Evolutionary conservation across 345 rosid species (phyloP), one percentile per base, ranked within the genome.

Genomic region (Eucalyptus microcorys): DNA sequence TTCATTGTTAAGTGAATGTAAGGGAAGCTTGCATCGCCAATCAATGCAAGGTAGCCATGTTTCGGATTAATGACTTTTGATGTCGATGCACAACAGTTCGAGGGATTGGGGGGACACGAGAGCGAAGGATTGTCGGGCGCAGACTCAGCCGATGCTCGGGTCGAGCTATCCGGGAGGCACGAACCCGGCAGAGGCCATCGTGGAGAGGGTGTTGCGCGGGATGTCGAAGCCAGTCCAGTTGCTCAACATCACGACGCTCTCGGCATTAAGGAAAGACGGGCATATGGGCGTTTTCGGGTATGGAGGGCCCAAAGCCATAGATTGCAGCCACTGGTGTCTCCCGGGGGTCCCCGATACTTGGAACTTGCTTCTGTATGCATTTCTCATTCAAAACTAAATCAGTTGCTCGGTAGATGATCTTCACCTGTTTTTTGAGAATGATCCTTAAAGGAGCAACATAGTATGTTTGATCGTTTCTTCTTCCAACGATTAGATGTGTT

Each of bases 301-400:
- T 1, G 93, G 95, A 14, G 92, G 91, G 17, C 91, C 49, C 87
- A 88, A 59, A 4, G 92, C 53, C 86, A 76, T 45, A 22, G 95
- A 95, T 50, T 95, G 96, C 88, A 95, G 91, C 88, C 95, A 93
- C 43, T 94, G 96, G 96, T 95, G 96, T 64, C 94, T 95, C 40
- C 91, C 96, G 32, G 96, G 94, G 59, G 94, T 94, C 37, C 96
- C 95, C 55, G 96, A 93, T 86, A 88, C 92, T 37, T 92, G 96
- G 96, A 94, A 93, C 90, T 87, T 89, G 71, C 92, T 94, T 49
- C 76, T 94, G 2, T 92, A 91, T 48, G 89, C 93, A 40, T 9
- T 85, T 30, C 87, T 92, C 13, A 5, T 89, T 84, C 79, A 34
- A 83, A 43, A 27, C 40, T 76, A 37, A 76, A 21, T 12, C 47